Evolutionary conservation across 2,329 filamentous ascomycete genomes (phyloP), one percentile per base, ranked within the genome.

Genomic region (Fusarium robinianum): DNA sequence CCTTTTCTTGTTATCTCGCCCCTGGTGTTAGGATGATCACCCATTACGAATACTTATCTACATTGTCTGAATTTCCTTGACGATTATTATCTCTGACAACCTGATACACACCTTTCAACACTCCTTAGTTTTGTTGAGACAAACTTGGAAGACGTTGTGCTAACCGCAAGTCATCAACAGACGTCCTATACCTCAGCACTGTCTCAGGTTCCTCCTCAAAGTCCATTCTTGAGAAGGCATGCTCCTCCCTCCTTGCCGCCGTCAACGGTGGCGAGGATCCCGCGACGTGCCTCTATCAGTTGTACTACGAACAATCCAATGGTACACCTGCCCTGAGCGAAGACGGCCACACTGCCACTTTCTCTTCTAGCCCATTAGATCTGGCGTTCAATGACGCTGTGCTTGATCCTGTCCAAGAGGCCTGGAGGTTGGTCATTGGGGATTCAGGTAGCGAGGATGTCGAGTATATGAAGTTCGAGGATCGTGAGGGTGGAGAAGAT

Each of bases 1-100:
- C 46, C 49, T 53, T 25, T 26, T 53, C 40, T 51, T 45, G 36
- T 48, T 48, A 26, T 25, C 29, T 52, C 53, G 47, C 49, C 43
- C 25, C 36, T 39, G 45, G 70, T 78, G 71, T 79, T 77, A 87
- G 90, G 92, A 96, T 97, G 91, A 96, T 78, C 71, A 72, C 80
- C 47, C 72, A 70, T 72, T 76, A 77, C 71, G 79, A 95, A 94
- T 89, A 91, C 91, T 97, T 97, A 97, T 96, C 92, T 96, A 97
- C 92, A 96, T 97, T 97, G 90, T 88, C 92, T 91, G 92, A 95
- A 87, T 73, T 74, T 70, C 79, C 79, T 73, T 95, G 91, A 95
- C 84, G 90, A 94, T 79, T 79, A 51, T 77, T 77, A 77, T 80
- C 83, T 90, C 87, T 92, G 85, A 92, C 84, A 89, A 85, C 74